Conservation (phyloP, 371 early-diverging fungal species). For the Chytridium lagenaria region DNA sequence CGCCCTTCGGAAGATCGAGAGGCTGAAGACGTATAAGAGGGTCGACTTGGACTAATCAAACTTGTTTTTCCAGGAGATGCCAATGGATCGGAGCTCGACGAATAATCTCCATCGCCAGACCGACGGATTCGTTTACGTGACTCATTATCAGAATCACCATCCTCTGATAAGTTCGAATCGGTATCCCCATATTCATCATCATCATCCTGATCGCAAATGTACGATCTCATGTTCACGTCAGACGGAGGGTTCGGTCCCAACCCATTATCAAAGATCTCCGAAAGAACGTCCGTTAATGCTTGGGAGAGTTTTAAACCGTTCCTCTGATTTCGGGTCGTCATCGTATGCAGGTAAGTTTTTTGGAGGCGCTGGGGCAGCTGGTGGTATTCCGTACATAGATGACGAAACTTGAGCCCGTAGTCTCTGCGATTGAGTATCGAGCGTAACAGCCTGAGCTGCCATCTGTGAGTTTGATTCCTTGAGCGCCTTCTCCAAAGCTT, state of each 20-base stretch:
- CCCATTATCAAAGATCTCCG: not conserved
- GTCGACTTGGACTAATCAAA: too few relatives aligned
- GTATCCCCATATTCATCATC: not conserved
- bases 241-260: not conserved
- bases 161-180: not conserved
- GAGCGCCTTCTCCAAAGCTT: constrained; percentile 1
- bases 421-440: too few relatives aligned
- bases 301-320: not conserved
- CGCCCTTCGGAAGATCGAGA: too few relatives aligned
- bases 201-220: not conserved
- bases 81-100: not conserved
- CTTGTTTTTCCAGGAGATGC: too few relatives aligned
- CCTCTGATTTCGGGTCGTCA: not conserved
- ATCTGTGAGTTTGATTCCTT: constrained; percentile 4
- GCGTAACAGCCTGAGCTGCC: not conserved
- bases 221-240: not conserved
- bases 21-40: not conserved
- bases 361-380: too few relatives aligned
- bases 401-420: too few relatives aligned
- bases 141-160: not conserved
- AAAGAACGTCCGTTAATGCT: constrained; percentile 7
- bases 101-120: not conserved
- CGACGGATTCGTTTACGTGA: not conserved
- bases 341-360: too few relatives aligned
- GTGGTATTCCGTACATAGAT: too few relatives aligned